Conservation (phyloP, 768 basidiomycete species). For the Lentinula lateritia region DNA sequence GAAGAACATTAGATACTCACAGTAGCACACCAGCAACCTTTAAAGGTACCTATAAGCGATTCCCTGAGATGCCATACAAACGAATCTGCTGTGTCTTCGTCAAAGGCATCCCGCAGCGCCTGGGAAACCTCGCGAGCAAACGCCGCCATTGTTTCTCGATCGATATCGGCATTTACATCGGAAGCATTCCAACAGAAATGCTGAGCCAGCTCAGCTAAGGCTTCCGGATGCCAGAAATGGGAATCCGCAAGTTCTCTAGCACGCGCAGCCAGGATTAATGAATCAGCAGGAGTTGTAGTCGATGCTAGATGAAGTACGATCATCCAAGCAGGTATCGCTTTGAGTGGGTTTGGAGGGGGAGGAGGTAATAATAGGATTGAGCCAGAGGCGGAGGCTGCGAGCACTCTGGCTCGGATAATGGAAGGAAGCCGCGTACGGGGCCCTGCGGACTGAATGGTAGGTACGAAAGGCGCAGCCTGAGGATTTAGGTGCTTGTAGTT, state of each 20-base stretch:
- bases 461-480: background rate
- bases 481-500: conserved; percentile 1
- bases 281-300: background rate
- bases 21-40: conserved; percentile 17
- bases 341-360: background rate
- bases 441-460: background rate
- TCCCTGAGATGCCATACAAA: conserved; percentile 22
- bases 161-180: conserved; percentile 6
- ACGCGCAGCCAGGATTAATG: background rate
- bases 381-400: background rate
- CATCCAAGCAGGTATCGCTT: conserved; percentile 7
- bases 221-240: conserved; percentile 13
- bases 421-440: background rate
- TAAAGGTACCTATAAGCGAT: conserved; percentile 18
- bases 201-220: conserved; percentile 19
- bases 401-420: background rate
- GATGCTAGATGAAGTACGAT: background rate
- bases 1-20: conserved; percentile 11
- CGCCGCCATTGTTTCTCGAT: conserved; percentile 6
- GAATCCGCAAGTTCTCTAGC: background rate
- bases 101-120: conserved; percentile 10
- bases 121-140: conserved; percentile 20
- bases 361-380: background rate
- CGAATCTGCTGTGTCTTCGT: conserved; percentile 16
- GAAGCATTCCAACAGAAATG: conserved; percentile 20